Evolutionary conservation across 148 eudicot genomes (phyloP).

Genomic region (Amaranthus palmeri): DNA sequence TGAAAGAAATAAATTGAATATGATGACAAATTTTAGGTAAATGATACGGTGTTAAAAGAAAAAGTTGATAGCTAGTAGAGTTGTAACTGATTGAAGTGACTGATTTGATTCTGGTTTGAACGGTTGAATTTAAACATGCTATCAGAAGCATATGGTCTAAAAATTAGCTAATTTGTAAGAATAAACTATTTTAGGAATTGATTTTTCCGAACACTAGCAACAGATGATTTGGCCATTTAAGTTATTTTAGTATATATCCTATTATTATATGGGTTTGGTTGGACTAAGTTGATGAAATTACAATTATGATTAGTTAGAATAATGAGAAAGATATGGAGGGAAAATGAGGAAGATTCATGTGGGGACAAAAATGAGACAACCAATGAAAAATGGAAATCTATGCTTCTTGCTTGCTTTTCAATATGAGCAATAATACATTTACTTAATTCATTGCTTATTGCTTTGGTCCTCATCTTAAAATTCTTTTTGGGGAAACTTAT

Average conservation of each 20-base stretch:
- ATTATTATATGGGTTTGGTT: conserved; percentile 1
- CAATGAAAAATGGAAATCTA: neutral
- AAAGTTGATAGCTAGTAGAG: too few relatives aligned
- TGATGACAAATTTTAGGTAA: neutral
- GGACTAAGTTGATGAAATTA: conserved; percentile 14
- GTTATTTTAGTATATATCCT: too few relatives aligned
- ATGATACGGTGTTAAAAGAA: neutral
- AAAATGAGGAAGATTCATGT: conserved; percentile 28
- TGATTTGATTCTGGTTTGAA: too few relatives aligned
- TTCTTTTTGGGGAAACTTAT: neutral
- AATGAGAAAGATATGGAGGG: conserved; percentile 17
- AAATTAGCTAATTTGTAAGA: too few relatives aligned
- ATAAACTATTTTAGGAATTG: too few relatives aligned
- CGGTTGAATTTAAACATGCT: too few relatives aligned
- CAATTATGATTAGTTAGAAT: conserved; percentile 21
- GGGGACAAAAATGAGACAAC: conserved; percentile 25
- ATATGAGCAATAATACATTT: conserved; percentile 16
- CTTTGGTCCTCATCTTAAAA: neutral
- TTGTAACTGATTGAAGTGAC: too few relatives aligned
- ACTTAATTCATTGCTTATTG: conserved; percentile 7
- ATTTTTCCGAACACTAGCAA: too few relatives aligned
- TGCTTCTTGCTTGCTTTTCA: conserved; percentile 14
- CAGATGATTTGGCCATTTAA: too few relatives aligned
- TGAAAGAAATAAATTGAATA: neutral
- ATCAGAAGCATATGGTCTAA: too few relatives aligned